Evolutionary conservation across 2,329 filamentous ascomycete species (phyloP).

Genomic region (Botrytis aclada): DNA sequence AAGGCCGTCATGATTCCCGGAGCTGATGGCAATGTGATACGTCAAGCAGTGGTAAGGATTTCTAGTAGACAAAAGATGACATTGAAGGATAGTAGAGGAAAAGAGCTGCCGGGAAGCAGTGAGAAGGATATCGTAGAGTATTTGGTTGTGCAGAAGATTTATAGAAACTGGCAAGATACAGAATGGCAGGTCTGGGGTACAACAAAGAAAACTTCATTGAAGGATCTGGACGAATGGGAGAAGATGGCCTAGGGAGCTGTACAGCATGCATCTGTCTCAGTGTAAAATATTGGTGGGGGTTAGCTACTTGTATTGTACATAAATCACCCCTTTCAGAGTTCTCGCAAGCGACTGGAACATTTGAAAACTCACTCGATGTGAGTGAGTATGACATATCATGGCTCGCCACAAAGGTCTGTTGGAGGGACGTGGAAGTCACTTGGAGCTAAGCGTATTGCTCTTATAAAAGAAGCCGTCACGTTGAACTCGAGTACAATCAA

Average conservation of each 20-base stretch:
- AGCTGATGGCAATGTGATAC: slow-evolving; percentile 44
- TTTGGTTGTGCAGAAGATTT: slow-evolving; percentile 55
- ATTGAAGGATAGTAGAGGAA: slow-evolving; percentile 36
- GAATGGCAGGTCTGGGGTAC: slow-evolving; percentile 67
- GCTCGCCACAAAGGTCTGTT: neutral
- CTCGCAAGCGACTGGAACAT: neutral
- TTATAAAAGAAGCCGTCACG: neutral
- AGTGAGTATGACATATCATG: neutral
- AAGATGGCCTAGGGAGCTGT: neutral
- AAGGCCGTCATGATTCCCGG: slow-evolving; percentile 48
- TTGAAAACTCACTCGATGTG: neutral
- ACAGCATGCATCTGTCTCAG: neutral
- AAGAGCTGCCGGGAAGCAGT: slow-evolving; percentile 46
- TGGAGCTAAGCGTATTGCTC: neutral
- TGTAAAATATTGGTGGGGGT: neutral
- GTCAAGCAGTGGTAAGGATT: slow-evolving; percentile 61
- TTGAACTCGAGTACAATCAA: neutral
- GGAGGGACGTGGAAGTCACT: neutral
- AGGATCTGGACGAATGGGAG: slow-evolving; percentile 26
- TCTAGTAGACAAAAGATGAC: slow-evolving; percentile 53
- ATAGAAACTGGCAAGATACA: slow-evolving; percentile 43
- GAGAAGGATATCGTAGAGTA: slow-evolving; percentile 60
- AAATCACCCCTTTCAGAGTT: neutral
- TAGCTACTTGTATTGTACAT: neutral
- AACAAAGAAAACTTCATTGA: slow-evolving; percentile 50